Evolutionary conservation across 306 rosid genomes (phyloP), one percentile per base, ranked within the genome.

Genomic region (Argentina anserina): DNA sequence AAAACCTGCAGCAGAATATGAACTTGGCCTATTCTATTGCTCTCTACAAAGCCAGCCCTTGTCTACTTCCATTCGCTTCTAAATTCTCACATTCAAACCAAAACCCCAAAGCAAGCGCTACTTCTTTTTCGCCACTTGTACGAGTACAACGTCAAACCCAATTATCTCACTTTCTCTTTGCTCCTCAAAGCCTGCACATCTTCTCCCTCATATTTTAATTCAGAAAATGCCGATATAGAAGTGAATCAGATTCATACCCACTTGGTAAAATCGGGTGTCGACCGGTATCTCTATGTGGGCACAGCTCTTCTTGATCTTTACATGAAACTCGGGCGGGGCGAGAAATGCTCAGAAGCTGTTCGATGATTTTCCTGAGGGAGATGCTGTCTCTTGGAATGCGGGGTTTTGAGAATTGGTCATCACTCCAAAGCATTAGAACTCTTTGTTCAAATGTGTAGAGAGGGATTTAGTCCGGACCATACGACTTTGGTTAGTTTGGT

Each of bases 301-400:
- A 90, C 96, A 25, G 88, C 90, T 77, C 81, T 88, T 45, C 71
- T 88, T 15, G 90, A 86, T 53, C 46, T 80, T 7, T 84, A 53
- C 58, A 73, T 78, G 90, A 90, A 90, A 76, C 75, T 84, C 59
- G 90, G 96, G 39, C 75, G 81, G 42, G 42, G 47, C 75, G 3
- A 36, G 47, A 37, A n/a, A 50, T 74, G 96, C 96, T 34, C 92
- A 36, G 68, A 71, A 39, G 42, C 6, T 85, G 89, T 89, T 92
- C 39, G 97, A 89, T 63, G 81, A 82, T 73, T 82, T 92, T 86
- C 47, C 70, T 74, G 81, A n/a, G 0, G 81, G 82, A 86, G 97
- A 89, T 79, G 82, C 68, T 20, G 86, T 87, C 28, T 81, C 93
- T 15, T 92, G 97, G 93, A 92, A 92, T 33, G 93, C 79, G 96